Conservation (phyloP, 345 rosid species). For the Bretschneidera sinensis region DNA sequence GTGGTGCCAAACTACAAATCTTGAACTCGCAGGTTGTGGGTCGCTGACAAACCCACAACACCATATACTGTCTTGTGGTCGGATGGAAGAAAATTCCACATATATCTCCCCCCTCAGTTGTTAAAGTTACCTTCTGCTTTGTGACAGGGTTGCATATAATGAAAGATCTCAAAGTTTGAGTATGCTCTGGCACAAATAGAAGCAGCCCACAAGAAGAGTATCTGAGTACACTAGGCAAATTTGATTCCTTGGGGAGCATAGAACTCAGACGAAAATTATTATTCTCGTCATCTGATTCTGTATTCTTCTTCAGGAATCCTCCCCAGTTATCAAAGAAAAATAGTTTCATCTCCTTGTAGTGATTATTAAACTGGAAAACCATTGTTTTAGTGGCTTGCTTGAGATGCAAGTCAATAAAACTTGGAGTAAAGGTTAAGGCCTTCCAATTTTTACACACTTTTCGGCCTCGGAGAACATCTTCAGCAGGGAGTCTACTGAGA, state of each 20-base stretch:
- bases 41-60: neutral
- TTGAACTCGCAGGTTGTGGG: too few species aligned
- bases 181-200: neutral
- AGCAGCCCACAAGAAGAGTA: neutral
- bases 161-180: neutral
- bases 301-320: neutral
- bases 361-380: neutral
- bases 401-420: neutral
- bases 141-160: neutral
- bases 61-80: neutral
- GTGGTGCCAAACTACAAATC: neutral
- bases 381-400: neutral
- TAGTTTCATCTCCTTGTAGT: neutral
- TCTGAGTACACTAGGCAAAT: neutral
- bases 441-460: neutral
- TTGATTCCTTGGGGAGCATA: too few species aligned
- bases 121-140: neutral
- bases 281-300: neutral
- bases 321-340: neutral
- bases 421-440: neutral
- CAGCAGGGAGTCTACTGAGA: neutral
- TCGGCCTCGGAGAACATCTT: neutral
- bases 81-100: neutral
- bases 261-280: too few species aligned
- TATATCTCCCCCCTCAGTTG: neutral